Percentiles rank a stretch among this genome's conserved stretches.
phyloP scores from a whole-genome alignment of 2,329 filamentous ascomycete genomes.

The Microcyclospora tardicrescens region DNA sequence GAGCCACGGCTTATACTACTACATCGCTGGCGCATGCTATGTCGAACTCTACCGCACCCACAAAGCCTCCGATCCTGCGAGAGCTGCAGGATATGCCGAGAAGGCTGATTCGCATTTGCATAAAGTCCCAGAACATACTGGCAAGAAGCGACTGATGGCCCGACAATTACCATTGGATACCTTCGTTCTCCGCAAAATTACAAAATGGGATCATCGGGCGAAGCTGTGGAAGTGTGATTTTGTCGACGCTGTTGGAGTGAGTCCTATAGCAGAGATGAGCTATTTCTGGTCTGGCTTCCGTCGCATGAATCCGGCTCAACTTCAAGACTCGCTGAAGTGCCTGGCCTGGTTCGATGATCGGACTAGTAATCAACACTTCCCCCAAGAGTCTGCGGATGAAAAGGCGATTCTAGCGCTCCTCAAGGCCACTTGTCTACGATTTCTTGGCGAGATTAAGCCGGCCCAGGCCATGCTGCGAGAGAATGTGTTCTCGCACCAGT shows the following conservation, averaged over 20 bases:
- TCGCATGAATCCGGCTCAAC: slow-evolving; percentile 55
- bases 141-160: slow-evolving; percentile 82
- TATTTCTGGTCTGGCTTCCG: slow-evolving; percentile 88
- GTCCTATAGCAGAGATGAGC: slow-evolving; percentile 78
- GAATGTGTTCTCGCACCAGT: slow-evolving; percentile 49
- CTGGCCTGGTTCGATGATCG: slow-evolving; percentile 52
- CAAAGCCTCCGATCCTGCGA: slow-evolving; percentile 30
- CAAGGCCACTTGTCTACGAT: slow-evolving; percentile 52
- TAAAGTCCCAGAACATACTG: slow-evolving; percentile 59
- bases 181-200: slow-evolving; percentile 70
- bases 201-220: slow-evolving; percentile 74
- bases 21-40: slow-evolving; percentile 66
- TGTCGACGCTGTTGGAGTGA: slow-evolving; percentile 67
- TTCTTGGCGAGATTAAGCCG: slow-evolving; percentile 43
- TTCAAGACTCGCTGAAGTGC: slow-evolving; percentile 50
- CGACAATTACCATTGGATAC: slow-evolving; percentile 80
- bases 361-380: slow-evolving; percentile 42
- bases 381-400: slow-evolving; percentile 44
- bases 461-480: slow-evolving; percentile 51
- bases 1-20: slow-evolving; percentile 83
- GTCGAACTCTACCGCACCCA: slow-evolving; percentile 66
- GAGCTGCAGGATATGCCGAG: slow-evolving; percentile 33
- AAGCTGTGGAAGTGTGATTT: slow-evolving; percentile 54
- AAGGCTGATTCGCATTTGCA: slow-evolving; percentile 56
- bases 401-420: slow-evolving; percentile 54